Conservation (phyloP, 306 rosid species). For the Inga oerstediana region DNA sequence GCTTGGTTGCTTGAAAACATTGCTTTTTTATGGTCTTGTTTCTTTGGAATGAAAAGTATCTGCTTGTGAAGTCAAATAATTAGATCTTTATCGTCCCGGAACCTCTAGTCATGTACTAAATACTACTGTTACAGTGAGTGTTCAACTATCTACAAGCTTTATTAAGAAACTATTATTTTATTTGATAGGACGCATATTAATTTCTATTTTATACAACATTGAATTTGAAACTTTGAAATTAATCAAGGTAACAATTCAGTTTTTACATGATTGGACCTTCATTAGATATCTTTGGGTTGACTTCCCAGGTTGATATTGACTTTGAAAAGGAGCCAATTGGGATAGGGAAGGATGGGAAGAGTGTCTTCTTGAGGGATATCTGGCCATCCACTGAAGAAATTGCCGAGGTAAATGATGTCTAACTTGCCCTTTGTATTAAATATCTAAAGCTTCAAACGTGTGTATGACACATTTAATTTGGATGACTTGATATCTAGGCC, state of each 20-base stretch:
- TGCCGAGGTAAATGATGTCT: conserved; percentile 59
- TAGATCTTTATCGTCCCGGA: background rate
- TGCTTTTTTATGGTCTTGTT: background rate
- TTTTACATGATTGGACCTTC: background rate
- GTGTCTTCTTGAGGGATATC: conserved; percentile 71
- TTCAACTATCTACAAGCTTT: conserved; percentile 14
- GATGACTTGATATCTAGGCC: conserved; percentile 53
- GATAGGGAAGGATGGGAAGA: conserved; percentile 86
- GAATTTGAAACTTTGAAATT: conserved; percentile 53
- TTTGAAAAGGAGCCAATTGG: conserved; percentile 91
- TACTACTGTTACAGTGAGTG: background rate
- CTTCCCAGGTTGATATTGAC: conserved; percentile 83
- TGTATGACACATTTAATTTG: conserved; percentile 32
- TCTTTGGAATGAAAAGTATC: background rate
- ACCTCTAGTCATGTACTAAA: background rate
- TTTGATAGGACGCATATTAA: background rate
- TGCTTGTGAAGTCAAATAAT: background rate
- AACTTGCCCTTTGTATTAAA: conserved; percentile 16
- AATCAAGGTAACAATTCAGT: background rate
- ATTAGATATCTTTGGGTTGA: conserved; percentile 19
- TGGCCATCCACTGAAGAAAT: conserved; percentile 92
- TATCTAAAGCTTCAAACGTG: conserved; percentile 2
- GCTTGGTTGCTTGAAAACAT: conserved; percentile 7
- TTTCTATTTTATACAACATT: background rate
- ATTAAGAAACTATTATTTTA: background rate